Percentiles rank a stretch among this genome's conserved stretches.
These are phyloP conservation scores for Drechslerella coelobrocha DNA, from an alignment of 2,329 filamentous ascomycete species.

Conservation along the genomic window DNA sequence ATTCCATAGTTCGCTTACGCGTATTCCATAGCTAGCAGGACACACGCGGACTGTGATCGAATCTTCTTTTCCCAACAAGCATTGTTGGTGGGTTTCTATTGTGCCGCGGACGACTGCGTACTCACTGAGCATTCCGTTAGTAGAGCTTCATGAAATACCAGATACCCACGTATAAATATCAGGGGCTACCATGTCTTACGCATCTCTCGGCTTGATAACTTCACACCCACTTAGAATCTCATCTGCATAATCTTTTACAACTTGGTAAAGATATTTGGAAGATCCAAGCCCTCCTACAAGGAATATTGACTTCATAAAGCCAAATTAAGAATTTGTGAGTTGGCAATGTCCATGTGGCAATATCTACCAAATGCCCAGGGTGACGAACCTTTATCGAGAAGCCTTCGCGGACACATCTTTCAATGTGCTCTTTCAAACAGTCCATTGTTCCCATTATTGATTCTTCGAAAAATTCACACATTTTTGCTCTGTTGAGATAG, in stretches of 20 bases:
- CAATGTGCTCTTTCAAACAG: slow-evolving; percentile 34
- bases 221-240: slow-evolving; percentile 9
- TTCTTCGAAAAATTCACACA: slow-evolving; percentile 26
- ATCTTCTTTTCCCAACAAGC: slow-evolving; percentile 23
- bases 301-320: slow-evolving; percentile 35
- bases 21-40: slow-evolving; percentile 40
- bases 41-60: slow-evolving; percentile 31
- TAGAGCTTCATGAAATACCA: no score
- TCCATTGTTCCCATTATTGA: slow-evolving; percentile 27
- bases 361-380: no score
- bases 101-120: slow-evolving; percentile 37
- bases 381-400: slow-evolving; percentile 27
- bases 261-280: slow-evolving; percentile 36
- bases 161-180: no score
- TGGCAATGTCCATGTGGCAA: no score
- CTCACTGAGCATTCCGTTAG: slow-evolving; percentile 13
- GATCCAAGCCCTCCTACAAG: slow-evolving; percentile 36
- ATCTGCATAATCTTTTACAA: slow-evolving; percentile 15
- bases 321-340: no score
- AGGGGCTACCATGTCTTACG: no score
- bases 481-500: slow-evolving; percentile 13
- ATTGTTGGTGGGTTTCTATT: slow-evolving; percentile 34
- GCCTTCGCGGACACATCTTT: slow-evolving; percentile 23
- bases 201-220: slow-evolving; percentile 44
- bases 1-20: slow-evolving; percentile 30